A percentile compares a stretch with the other conserved stretches of the same genome.
phyloP scores from a whole-genome alignment of 306 rosid species.

The Casuarina equisetifolia region DNA sequence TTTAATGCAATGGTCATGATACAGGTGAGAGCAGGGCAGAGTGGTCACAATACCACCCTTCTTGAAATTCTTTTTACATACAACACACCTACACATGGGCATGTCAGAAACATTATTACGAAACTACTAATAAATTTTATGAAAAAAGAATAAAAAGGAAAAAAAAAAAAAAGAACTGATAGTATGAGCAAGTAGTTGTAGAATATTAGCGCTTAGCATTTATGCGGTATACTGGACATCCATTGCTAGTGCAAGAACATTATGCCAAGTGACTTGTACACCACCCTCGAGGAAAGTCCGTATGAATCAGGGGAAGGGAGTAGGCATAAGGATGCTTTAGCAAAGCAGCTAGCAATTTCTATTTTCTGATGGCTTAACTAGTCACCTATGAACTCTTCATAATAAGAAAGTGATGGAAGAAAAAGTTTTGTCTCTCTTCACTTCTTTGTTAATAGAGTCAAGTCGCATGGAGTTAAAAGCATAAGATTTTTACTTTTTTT shows the following conservation, averaged over 20 bases:
- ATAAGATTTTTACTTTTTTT: too few species aligned
- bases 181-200: neutral
- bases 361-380: too few species aligned
- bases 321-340: too few species aligned
- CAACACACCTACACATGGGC: neutral
- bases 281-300: neutral
- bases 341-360: too few species aligned
- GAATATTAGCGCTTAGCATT: neutral
- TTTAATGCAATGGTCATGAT: slow-evolving; percentile 1
- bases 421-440: too few species aligned
- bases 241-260: neutral
- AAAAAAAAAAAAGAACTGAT: neutral
- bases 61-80: neutral
- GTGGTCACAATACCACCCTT: neutral
- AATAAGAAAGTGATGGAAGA: too few species aligned
- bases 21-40: neutral
- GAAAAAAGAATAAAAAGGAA: neutral
- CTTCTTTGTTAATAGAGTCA: too few species aligned
- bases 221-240: neutral
- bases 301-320: too few species aligned
- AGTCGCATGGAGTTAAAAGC: too few species aligned
- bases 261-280: neutral
- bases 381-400: too few species aligned
- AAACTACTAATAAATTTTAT: neutral
- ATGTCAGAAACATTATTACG: neutral